phyloP scores from a whole-genome alignment of 2,329 filamentous ascomycete species.

The Kalaharituber pfeilii region DNA sequence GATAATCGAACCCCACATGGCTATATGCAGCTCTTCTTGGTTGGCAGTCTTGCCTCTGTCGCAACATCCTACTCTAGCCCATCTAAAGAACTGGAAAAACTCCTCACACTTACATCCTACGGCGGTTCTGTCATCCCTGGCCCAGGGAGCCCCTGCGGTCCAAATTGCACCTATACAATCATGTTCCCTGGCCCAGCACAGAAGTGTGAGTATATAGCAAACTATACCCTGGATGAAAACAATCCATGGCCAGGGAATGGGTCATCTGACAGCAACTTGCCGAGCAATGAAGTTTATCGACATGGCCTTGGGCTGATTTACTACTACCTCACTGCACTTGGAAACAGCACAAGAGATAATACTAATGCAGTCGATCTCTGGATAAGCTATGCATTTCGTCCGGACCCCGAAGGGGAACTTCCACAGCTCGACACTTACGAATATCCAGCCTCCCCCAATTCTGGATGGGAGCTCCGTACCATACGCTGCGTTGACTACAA shows the following conservation, averaged over 20 bases:
- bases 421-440: neutral
- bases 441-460: neutral
- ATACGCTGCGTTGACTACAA: neutral
- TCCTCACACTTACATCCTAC: neutral
- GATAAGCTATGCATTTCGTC: neutral
- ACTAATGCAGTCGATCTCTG: neutral
- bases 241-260: neutral
- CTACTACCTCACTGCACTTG: neutral
- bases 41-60: neutral
- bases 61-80: neutral
- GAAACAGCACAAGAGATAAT: neutral
- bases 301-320: neutral
- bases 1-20: neutral
- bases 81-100: neutral
- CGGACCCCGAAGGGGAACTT: no score
- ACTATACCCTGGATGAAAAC: neutral
- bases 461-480: neutral
- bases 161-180: neutral
- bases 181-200: neutral
- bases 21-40: neutral
- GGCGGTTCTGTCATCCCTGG: neutral
- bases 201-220: neutral
- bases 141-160: neutral
- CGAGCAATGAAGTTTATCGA: neutral
- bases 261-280: neutral